Conservation (phyloP, 306 rosid species). For the Pyrus communis region DNA sequence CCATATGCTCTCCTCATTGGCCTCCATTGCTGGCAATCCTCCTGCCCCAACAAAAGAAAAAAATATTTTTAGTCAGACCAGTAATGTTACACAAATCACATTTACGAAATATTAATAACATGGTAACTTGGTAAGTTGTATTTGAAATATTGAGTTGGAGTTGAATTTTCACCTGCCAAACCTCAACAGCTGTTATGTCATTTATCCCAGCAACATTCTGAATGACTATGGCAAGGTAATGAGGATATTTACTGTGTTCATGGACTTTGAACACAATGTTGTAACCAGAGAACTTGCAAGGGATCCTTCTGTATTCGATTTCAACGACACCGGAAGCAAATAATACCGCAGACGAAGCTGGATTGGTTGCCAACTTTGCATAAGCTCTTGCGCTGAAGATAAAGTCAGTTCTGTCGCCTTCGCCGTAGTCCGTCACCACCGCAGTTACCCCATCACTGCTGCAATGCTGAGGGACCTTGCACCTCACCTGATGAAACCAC, state of each 20-base stretch:
- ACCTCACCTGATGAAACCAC: slow-evolving; percentile 33
- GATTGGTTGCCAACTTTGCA: slow-evolving; percentile 20
- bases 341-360: slow-evolving; percentile 11
- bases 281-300: slow-evolving; percentile 43
- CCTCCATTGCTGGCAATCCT: slow-evolving; percentile 56
- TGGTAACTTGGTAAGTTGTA: too few species aligned
- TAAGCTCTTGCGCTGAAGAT: slow-evolving; percentile 41
- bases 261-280: slow-evolving; percentile 41
- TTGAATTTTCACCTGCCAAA: slow-evolving; percentile 39
- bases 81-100: not conserved
- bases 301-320: slow-evolving; percentile 38
- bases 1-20: slow-evolving; percentile 57
- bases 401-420: slow-evolving; percentile 50
- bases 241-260: slow-evolving; percentile 51
- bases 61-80: not conserved
- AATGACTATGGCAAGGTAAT: slow-evolving; percentile 45
- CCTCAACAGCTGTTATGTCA: slow-evolving; percentile 52
- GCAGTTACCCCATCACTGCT: slow-evolving; percentile 26
- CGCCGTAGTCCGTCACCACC: slow-evolving; percentile 53
- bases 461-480: slow-evolving; percentile 33
- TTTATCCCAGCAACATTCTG: slow-evolving; percentile 39
- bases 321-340: slow-evolving; percentile 44
- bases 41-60: slow-evolving; percentile 23
- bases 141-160: not conserved
- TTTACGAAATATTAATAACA: not conserved